A percentile compares a stretch with the other conserved stretches of the same genome.
phyloP scores from a whole-genome alignment of 1,284 basidiomycete species.

The Testicularia cyperi region DNA sequence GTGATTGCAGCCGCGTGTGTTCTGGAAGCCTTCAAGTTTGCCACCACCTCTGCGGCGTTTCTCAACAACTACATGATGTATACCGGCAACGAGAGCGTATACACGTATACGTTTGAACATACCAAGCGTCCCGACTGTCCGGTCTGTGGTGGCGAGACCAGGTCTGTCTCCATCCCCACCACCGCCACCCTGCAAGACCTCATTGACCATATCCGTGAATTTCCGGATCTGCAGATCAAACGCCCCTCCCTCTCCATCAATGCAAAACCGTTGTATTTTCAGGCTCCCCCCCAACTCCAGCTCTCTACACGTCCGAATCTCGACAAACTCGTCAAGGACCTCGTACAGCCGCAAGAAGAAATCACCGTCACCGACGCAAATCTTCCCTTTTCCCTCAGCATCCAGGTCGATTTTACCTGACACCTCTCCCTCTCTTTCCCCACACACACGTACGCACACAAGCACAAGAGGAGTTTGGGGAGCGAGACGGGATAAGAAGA shows the following conservation, averaged over 20 bases:
- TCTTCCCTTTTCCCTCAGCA: conserved; percentile 70
- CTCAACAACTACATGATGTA: conserved; percentile 93
- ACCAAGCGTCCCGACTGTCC: conserved; percentile 91
- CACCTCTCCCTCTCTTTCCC: background rate
- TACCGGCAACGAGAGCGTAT: conserved; percentile 90
- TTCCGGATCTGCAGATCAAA: conserved; percentile 54
- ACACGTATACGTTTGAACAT: conserved; percentile 96
- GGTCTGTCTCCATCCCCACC: conserved; percentile 13
- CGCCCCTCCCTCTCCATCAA: conserved; percentile 28
- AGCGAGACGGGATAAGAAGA: too few species aligned
- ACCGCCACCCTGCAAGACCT: conserved; percentile 31
- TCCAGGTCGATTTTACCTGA: conserved; percentile 13
- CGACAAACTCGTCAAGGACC: conserved; percentile 77
- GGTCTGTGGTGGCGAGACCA: conserved; percentile 84
- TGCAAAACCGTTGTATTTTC: conserved; percentile 79
- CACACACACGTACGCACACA: background rate
- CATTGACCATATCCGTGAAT: conserved; percentile 43
- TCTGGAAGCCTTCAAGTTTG: conserved; percentile 98
- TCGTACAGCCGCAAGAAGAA: conserved; percentile 74
- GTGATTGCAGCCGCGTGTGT: conserved; percentile 78
- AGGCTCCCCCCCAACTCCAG: conserved; percentile 86
- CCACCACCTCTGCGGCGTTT: conserved; percentile 87
- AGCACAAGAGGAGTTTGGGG: background rate
- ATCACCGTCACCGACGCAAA: conserved; percentile 82
- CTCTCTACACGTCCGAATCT: conserved; percentile 84